A percentile compares a stretch with the other conserved stretches of the same genome.
Conservation (phyloP, 1,284 basidiomycete genomes). For the Cryptococcus hybrid region DNA sequence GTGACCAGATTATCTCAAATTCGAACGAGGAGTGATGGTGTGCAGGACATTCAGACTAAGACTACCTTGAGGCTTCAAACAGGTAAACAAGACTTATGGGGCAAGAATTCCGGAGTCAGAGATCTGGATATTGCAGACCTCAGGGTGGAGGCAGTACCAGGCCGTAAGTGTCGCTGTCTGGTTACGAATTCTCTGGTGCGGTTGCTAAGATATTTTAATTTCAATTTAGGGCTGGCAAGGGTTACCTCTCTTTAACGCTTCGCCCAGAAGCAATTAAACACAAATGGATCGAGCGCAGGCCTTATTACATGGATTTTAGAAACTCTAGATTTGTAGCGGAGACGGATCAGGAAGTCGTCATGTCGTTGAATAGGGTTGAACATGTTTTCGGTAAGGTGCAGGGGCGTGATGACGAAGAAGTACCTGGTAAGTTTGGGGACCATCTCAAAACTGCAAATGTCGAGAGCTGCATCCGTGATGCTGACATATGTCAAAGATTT, state of each 20-base stretch:
- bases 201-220: no score
- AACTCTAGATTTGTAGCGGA: conserved; percentile 5
- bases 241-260: not conserved
- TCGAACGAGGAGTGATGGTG: not conserved
- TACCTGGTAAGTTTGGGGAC: not conserved
- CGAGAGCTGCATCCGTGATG: not conserved
- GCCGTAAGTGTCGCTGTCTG: conserved; percentile 1
- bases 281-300: conserved; percentile 1
- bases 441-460: not conserved
- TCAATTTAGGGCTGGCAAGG: not conserved
- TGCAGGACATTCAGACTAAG: not conserved
- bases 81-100: conserved; percentile 5
- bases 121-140: conserved; percentile 2
- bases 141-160: not conserved
- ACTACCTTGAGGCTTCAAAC: conserved; percentile 6
- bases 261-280: not conserved
- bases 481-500: not conserved
- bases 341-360: conserved; percentile 16
- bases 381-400: conserved; percentile 18
- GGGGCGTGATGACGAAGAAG: no score
- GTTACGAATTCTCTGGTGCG: not conserved
- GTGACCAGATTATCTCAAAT: conserved; percentile 8
- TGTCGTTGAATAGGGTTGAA: conserved; percentile 20
- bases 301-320: conserved; percentile 19
- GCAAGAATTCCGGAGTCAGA: conserved; percentile 2